These are phyloP conservation scores for Flaveria linearis DNA, from an alignment of 129 eudicot species.

Conservation along the genomic window DNA sequence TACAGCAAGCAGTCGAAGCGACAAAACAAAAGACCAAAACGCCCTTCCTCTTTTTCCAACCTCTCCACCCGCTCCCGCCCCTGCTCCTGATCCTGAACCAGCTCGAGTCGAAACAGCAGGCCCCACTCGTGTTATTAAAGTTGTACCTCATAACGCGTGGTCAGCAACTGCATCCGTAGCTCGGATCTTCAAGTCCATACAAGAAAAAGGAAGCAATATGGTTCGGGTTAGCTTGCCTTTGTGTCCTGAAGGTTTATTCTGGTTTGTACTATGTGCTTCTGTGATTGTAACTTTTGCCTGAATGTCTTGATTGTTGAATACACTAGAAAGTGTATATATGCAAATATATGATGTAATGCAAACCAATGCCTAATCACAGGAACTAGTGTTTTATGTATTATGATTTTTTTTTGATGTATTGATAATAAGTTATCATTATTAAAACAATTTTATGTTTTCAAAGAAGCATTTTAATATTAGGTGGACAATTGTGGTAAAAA, in stretches of 20 bases:
- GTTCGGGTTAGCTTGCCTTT: constrained; percentile 36
- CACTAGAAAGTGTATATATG: constrained; percentile 28
- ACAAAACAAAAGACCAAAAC: constrained; percentile 47
- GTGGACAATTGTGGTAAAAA: neutral
- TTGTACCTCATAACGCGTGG: constrained; percentile 77
- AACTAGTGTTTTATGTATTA: neutral
- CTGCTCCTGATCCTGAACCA: neutral
- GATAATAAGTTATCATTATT: neutral
- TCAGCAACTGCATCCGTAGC: constrained; percentile 83
- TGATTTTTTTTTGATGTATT: neutral
- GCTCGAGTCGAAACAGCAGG: constrained; percentile 19
- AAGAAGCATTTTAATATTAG: too few species aligned
- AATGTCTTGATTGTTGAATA: constrained; percentile 21
- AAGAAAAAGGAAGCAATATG: constrained; percentile 73
- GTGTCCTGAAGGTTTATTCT: neutral
- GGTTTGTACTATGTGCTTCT: constrained; percentile 33
- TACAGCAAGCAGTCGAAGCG: constrained; percentile 70
- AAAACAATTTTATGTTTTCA: too few species aligned
- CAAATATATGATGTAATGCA: constrained; percentile 31
- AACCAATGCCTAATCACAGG: constrained; percentile 18
- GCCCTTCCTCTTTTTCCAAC: constrained; percentile 71
- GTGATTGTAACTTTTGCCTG: constrained; percentile 33
- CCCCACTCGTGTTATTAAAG: constrained; percentile 57
- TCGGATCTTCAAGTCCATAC: constrained; percentile 82
- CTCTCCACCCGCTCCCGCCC: constrained; percentile 33